A percentile compares a stretch with the other conserved stretches of the same genome.
Evolutionary conservation across 345 rosid genomes (phyloP).

Genomic region (Gossypium anomalum): DNA sequence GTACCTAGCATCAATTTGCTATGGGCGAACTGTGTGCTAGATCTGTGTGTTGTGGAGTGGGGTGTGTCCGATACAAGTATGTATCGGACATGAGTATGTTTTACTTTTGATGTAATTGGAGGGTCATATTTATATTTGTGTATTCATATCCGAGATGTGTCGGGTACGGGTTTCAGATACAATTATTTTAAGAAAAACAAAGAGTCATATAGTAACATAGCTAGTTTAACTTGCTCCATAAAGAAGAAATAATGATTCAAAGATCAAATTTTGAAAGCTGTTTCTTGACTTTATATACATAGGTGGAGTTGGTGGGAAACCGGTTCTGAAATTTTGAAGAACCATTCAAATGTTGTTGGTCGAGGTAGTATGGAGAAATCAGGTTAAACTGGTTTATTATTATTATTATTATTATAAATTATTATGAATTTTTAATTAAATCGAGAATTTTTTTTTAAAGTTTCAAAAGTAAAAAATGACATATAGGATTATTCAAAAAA

Average conservation of each 20-base stretch:
- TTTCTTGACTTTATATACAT: neutral
- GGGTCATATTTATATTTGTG: neutral
- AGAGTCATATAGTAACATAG: neutral
- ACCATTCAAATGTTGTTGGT: too few relatives aligned
- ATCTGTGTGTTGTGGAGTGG: neutral
- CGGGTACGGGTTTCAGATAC: neutral
- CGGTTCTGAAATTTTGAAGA: too few relatives aligned
- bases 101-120: neutral
- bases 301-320: too few relatives aligned
- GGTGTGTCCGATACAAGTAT: neutral
- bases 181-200: neutral
- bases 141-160: neutral
- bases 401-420: too few relatives aligned
- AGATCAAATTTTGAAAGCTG: conserved; percentile 16
- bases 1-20: conserved; percentile 61
- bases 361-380: too few relatives aligned
- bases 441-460: too few relatives aligned
- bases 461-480: too few relatives aligned
- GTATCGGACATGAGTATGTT: neutral
- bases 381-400: too few relatives aligned
- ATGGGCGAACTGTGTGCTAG: conserved; percentile 62
- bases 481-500: too few relatives aligned
- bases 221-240: neutral
- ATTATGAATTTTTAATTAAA: too few relatives aligned
- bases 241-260: conserved; percentile 24